A percentile compares a stretch with the other conserved stretches of the same genome.
Evolutionary conservation across 306 rosid species (phyloP).

Genomic region (Clitoria ternatea): DNA sequence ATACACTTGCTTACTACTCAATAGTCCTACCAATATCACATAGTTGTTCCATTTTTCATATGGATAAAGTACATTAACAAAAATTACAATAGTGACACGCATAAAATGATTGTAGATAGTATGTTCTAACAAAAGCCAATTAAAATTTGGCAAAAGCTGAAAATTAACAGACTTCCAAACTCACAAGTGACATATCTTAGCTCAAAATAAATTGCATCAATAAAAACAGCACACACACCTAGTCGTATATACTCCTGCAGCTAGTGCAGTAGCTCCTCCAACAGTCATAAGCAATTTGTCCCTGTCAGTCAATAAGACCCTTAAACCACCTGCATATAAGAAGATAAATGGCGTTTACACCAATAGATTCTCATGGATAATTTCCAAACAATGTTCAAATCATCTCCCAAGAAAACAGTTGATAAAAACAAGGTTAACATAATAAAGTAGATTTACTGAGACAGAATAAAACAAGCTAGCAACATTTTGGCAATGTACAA

Average conservation of each 20-base stretch:
- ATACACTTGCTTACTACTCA: background rate
- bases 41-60: background rate
- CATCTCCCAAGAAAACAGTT: background rate
- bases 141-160: background rate
- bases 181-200: background rate
- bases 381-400: background rate
- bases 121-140: background rate
- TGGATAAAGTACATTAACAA: background rate
- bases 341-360: constrained; percentile 16
- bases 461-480: constrained; percentile 9
- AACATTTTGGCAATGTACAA: background rate
- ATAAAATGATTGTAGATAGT: background rate
- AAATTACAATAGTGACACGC: background rate
- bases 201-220: constrained; percentile 16
- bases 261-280: constrained; percentile 98
- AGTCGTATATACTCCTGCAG: constrained; percentile 96
- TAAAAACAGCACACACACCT: constrained; percentile 48
- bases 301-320: constrained; percentile 80
- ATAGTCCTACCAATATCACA: background rate
- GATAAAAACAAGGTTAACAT: constrained; percentile 9
- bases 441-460: background rate
- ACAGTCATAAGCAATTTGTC: constrained; percentile 86
- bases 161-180: constrained; percentile 9
- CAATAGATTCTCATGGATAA: constrained; percentile 5
- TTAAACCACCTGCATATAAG: constrained; percentile 75